Evolutionary conservation across 345 rosid genomes (phyloP), one percentile per base, ranked within the genome.

Genomic region (Barbarea vulgaris): DNA sequence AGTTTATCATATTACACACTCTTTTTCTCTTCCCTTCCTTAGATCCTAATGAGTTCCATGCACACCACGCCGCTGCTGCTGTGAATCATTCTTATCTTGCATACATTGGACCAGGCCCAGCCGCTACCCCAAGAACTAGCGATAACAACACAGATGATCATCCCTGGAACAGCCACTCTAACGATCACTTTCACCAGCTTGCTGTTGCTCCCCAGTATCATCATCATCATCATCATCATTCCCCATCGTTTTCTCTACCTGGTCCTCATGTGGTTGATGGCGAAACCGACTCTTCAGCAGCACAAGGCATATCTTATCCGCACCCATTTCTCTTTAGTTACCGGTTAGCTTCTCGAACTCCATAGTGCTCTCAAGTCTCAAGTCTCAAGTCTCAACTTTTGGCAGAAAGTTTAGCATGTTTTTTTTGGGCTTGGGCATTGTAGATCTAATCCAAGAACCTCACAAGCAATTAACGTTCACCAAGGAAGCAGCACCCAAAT

Each of bases 81-180:
- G 48, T 83, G 67, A 82, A 81, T 79, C 91, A 81, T 78, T 82
- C 90, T 14, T 84, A 85, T 77, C 80, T 85, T 65, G 84, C 91
- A 11, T 86, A 81, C 55, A 68, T 83, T 36, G 87, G 85, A 70
- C 84, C 88, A 14, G 53, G 74, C 64, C 83, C 89, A 36, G 79
- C 79, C 2, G 55, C 84, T 58, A 66, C 86, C 44, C 72, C 85
- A 19, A 82, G 83, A 74, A 39, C 83, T 58, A 71, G 62, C 73
- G 86, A 83, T 54, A 75, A 59, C 65, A 85, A 74, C 78, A 53
- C 79, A 14, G 84, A 74, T 64, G 83, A 78, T 69, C 81, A 76
- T 70, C 86, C 84, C 48, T 87, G 90, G 91, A 87, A 73, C 60
- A 81, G 78, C 73, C 80, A 70, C 69, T 75, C 84, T 17, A 80